phyloP scores from a whole-genome alignment of 345 rosid genomes.

The Brassica carinata region DNA sequence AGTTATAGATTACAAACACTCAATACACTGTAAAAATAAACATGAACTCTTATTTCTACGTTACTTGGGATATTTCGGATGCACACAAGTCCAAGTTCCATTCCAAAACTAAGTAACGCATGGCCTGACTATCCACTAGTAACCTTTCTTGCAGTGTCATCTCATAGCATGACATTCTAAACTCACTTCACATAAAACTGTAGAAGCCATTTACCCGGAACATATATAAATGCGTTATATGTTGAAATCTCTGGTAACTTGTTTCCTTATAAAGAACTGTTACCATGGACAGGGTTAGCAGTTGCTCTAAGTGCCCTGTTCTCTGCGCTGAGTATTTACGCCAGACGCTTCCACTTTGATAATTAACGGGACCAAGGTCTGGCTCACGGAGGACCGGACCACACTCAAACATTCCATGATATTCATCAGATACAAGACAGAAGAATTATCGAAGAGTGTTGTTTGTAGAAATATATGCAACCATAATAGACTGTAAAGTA shows the following conservation, averaged over 20 bases:
- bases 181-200: neutral
- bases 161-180: neutral
- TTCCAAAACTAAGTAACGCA: slow-evolving; percentile 8
- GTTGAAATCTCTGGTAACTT: neutral
- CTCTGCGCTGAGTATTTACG: neutral
- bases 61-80: neutral
- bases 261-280: neutral
- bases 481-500: neutral
- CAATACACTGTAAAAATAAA: neutral
- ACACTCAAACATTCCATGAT: neutral
- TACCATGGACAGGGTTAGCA: neutral
- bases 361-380: neutral
- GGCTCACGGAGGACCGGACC: neutral
- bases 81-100: slow-evolving; percentile 16
- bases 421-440: neutral
- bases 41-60: neutral
- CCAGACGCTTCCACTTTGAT: slow-evolving; percentile 17
- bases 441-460: neutral
- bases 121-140: slow-evolving; percentile 3
- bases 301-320: neutral
- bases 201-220: neutral
- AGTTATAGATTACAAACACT: neutral
- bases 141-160: slow-evolving; percentile 15
- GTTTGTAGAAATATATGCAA: neutral
- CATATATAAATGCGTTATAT: neutral